Evolutionary conservation across 176 grass and related monocot species (phyloP).

Genomic region (Coix lacrymajobi): DNA sequence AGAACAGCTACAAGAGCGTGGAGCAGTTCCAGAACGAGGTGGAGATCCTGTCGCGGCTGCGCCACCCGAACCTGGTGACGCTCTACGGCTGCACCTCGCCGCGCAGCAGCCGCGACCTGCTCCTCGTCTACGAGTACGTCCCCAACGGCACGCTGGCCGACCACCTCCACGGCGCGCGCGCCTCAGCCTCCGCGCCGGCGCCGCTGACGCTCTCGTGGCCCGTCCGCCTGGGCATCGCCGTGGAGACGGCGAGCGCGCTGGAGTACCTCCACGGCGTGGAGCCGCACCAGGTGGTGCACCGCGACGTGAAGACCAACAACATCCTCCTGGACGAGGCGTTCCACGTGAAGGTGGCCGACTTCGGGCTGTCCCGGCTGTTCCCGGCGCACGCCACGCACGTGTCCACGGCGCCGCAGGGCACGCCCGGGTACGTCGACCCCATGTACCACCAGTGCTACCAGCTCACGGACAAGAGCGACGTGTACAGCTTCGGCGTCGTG

Average conservation of each 20-base stretch:
- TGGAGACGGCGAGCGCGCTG: conserved; percentile 52
- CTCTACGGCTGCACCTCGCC: conserved; percentile 58
- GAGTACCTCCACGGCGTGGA: conserved; percentile 43
- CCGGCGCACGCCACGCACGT: conserved; percentile 42
- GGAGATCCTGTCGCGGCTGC: conserved; percentile 52
- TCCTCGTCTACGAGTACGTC: conserved; percentile 71
- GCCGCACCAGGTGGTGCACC: conserved; percentile 47
- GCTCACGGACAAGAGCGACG: conserved; percentile 74
- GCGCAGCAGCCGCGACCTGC: conserved; percentile 23
- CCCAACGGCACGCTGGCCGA: conserved; percentile 63
- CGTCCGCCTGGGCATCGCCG: conserved; percentile 25
- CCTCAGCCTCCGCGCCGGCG: background rate
- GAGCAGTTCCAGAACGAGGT: conserved; percentile 78
- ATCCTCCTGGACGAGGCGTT: conserved; percentile 46
- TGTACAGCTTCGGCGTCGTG: conserved; percentile 72
- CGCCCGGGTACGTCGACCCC: conserved; percentile 54
- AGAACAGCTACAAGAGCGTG: conserved; percentile 55
- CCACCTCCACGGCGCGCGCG: conserved; percentile 33
- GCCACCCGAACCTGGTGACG: conserved; percentile 52
- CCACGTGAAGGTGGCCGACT: conserved; percentile 70
- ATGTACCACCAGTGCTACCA: conserved; percentile 52
- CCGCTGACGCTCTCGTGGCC: background rate
- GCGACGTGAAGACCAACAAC: conserved; percentile 65
- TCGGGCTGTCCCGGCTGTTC: conserved; percentile 54
- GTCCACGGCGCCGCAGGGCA: conserved; percentile 66